These are phyloP conservation scores for Phytophthora nicotianae DNA, from an alignment of 352 stramenopile genomes.

Conservation along the genomic window DNA sequence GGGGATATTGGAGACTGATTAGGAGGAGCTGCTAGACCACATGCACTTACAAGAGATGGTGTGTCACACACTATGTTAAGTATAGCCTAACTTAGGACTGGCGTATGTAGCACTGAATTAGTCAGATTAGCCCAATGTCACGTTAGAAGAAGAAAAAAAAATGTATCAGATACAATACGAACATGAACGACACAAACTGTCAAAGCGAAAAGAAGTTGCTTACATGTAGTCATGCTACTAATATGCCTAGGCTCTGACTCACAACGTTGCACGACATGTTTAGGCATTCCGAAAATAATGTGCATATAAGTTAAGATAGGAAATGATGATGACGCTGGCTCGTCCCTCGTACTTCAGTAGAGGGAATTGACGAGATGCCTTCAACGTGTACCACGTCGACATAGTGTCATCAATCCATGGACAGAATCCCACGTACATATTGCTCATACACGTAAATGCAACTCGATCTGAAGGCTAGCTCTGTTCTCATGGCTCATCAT, in stretches of 20 bases:
- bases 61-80: background rate
- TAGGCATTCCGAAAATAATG: background rate
- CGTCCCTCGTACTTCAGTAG: background rate
- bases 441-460: background rate
- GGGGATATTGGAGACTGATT: conserved; percentile 27
- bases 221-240: too few relatives aligned
- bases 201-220: too few relatives aligned
- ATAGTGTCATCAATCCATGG: conserved; percentile 8
- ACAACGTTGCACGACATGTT: too few relatives aligned
- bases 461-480: background rate
- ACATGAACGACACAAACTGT: too few relatives aligned
- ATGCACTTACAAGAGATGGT: background rate
- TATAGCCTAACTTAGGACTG: too few relatives aligned
- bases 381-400: conserved; percentile 14
- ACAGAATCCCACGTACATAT: background rate
- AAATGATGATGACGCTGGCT: conserved; percentile 10
- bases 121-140: too few relatives aligned
- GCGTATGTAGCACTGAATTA: too few relatives aligned
- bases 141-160: background rate
- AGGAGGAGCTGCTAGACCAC: conserved; percentile 3
- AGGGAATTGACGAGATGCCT: background rate
- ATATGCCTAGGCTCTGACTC: too few relatives aligned
- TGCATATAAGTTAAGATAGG: background rate
- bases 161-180: too few relatives aligned
- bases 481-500: conserved; percentile 8